Base-by-base conservation (phyloP, 2,329 filamentous ascomycete genomes). In the Ophiostoma ulmi region DNA sequence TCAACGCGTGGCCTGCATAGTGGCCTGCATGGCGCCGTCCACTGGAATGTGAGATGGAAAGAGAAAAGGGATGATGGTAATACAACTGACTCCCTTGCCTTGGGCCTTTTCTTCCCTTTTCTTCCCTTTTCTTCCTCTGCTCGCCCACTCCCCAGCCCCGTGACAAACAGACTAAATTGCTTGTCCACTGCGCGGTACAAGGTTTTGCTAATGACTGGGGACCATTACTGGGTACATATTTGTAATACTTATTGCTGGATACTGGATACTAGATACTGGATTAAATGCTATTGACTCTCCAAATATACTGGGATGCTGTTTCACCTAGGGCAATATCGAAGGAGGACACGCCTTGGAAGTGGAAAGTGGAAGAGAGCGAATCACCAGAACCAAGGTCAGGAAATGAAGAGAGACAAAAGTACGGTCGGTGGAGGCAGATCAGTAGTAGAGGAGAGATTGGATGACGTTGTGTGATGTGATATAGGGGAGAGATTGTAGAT, bases 351-450 rank as follows among this genome's bases (percentile, higher is more conserved):
- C 26, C 55, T 63, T 58, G 52, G 52, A 63, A 35, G 58, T 63
- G 58, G 58, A 63, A 63, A 35, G 58, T 63, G 58, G 58, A 63
- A 63, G 58, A 63, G 58, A 63, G 26, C 11, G 44, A 48, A 48
- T 48, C 44, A 48, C 17, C 44, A 48, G 22, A 58, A 58, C 58
- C 26, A 31, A 63, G 58, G 58, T 35, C 58, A 36, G 58, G 58
- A 63, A 63, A 63, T 63, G 58, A 63, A 35, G 58, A 63, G 58
- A 63, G 22, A 35, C 58, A 35, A 35, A 63, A 35, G 58, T 31
- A 63, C 22, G 13, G 58, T 20, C 11, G 26, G 22, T 58, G 52
- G 44, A 48, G 44, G 44, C 44, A 58, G 52, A 58, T 58, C 52
- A 36, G 17, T 14, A 22, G 58, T 7, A 61, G 44, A 48, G 44